These are phyloP conservation scores for Lactarius sanguifluus DNA, from an alignment of 768 basidiomycete species.

Conservation along the genomic window DNA sequence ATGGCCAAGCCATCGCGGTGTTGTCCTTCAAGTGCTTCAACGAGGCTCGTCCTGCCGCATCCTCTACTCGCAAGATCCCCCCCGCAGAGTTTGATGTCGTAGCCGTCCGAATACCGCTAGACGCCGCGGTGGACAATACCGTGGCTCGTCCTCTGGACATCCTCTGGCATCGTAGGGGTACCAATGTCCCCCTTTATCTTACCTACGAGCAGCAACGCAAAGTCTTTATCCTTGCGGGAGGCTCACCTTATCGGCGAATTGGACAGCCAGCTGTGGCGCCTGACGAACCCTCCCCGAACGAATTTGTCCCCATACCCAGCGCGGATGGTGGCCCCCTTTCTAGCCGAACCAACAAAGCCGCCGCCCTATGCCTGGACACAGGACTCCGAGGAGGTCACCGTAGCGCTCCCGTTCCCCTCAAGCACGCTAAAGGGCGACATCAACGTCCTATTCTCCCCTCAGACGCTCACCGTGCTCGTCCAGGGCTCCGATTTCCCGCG, in stretches of 20 bases:
- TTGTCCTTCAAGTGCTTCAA: conserved; percentile 57
- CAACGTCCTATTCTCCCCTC: conserved; percentile 61
- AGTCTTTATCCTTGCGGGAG: conserved; percentile 58
- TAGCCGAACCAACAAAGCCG: conserved; percentile 48
- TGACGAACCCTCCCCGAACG: conserved; percentile 63
- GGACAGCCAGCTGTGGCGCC: conserved; percentile 36
- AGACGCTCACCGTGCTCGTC: conserved; percentile 65
- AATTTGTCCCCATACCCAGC: conserved; percentile 69
- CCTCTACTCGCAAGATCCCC: conserved; percentile 31
- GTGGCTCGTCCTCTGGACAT: conserved; percentile 47
- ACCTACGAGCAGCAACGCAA: conserved; percentile 47
- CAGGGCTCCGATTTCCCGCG: conserved; percentile 47
- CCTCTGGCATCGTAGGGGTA: conserved; percentile 68
- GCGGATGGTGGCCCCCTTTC: conserved; percentile 43
- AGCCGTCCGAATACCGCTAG: conserved; percentile 54
- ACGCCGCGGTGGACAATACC: conserved; percentile 38
- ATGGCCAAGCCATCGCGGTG: conserved; percentile 46
- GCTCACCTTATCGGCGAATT: conserved; percentile 51
- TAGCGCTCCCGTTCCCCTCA: conserved; percentile 83
- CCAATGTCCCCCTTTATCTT: conserved; percentile 64
- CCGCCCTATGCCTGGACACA: conserved; percentile 95
- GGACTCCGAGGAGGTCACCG: conserved; percentile 74
- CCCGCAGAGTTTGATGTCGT: conserved; percentile 61
- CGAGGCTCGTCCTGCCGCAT: not conserved
- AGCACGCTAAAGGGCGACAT: conserved; percentile 62